phyloP scores from a whole-genome alignment of 2,329 filamentous ascomycete species.

The Calonectria montana region DNA sequence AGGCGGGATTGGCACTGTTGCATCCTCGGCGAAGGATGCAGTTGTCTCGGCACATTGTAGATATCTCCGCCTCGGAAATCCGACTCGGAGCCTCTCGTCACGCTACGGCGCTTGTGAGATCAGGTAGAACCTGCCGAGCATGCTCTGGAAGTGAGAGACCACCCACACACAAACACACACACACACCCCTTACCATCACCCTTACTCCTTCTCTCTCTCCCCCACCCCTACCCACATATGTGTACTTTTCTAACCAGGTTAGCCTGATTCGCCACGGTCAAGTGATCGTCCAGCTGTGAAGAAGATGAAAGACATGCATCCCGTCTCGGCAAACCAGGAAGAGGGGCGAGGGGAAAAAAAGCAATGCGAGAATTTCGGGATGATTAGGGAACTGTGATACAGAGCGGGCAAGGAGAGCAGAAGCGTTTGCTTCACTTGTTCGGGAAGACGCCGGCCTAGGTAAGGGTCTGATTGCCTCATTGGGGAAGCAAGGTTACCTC shows the following conservation, averaged over 20 bases:
- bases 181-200: not conserved
- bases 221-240: not conserved
- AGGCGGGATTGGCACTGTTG: not conserved
- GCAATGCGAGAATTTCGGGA: constrained; percentile 26
- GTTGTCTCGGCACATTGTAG: constrained; percentile 2
- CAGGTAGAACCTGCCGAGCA: not conserved
- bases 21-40: not conserved
- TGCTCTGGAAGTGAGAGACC: not conserved
- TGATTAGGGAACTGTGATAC: constrained; percentile 26
- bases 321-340: not conserved
- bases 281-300: constrained; percentile 5
- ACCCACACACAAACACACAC: not conserved
- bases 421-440: not conserved
- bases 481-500: not conserved
- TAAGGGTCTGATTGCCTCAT: not conserved
- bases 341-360: constrained; percentile 6
- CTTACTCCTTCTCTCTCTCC: no score
- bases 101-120: not conserved
- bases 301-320: not conserved
- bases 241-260: not conserved
- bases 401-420: not conserved
- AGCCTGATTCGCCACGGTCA: not conserved
- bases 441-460: not conserved
- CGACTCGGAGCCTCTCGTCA: not conserved
- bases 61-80: constrained; percentile 11